phyloP scores from a whole-genome alignment of 768 basidiomycete species.

The Rubroboletus satanas region DNA sequence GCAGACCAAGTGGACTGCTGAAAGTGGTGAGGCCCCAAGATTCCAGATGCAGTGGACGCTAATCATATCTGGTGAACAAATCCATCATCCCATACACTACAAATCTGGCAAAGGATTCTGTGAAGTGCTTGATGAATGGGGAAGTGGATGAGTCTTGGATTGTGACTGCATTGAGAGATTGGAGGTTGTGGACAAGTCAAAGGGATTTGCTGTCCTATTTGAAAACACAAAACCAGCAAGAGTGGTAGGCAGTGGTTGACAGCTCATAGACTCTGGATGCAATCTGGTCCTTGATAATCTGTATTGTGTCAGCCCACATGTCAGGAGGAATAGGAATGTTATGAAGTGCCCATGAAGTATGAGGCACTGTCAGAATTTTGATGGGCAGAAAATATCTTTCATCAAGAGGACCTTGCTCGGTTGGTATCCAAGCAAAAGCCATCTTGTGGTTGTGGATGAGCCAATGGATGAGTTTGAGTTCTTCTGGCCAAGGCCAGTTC shows the following conservation, averaged over 20 bases:
- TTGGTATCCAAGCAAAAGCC: conserved; percentile 39
- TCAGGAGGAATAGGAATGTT: conserved; percentile 31
- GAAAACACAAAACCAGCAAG: conserved; percentile 1
- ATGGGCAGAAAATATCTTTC: conserved; percentile 32
- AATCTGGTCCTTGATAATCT: conserved; percentile 34
- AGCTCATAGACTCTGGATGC: conserved; percentile 38
- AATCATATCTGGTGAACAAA: too few species aligned
- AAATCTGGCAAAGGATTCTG: too few species aligned
- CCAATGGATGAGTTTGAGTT: neutral
- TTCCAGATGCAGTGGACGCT: too few species aligned
- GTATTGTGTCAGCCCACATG: neutral
- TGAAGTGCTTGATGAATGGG: too few species aligned
- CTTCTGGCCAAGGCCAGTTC: neutral
- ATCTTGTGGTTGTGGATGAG: conserved; percentile 14
- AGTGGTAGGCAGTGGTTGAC: neutral
- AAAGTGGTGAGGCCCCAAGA: too few species aligned
- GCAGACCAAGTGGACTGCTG: too few species aligned
- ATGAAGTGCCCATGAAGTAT: conserved; percentile 32
- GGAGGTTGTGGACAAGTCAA: too few species aligned
- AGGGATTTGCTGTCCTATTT: neutral
- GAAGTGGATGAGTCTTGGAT: too few species aligned
- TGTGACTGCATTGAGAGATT: too few species aligned
- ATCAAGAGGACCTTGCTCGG: conserved; percentile 31
- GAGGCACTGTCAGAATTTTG: conserved; percentile 31
- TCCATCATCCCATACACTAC: too few species aligned